Percentiles rank a stretch among this genome's conserved stretches.
phyloP scores from a whole-genome alignment of 2,329 filamentous ascomycete species.

The Hypoxylon sp. region DNA sequence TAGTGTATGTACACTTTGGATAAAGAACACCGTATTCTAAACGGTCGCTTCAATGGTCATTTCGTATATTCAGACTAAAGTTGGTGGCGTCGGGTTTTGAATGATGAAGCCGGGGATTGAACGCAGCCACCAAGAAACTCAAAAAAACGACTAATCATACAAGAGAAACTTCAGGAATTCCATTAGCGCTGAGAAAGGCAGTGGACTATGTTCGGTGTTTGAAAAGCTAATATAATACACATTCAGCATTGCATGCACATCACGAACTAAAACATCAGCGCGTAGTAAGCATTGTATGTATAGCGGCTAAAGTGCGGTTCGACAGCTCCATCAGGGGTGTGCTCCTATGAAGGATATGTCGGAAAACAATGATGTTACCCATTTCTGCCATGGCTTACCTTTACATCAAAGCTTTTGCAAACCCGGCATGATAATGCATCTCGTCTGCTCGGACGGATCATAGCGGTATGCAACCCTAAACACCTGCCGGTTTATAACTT shows the following conservation, averaged over 20 bases:
- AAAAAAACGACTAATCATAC: slow-evolving; percentile 26
- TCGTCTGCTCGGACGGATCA: slow-evolving; percentile 17
- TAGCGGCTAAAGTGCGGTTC: slow-evolving; percentile 38
- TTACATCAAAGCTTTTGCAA: slow-evolving; percentile 20
- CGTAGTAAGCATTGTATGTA: slow-evolving; percentile 42
- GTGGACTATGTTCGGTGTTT: slow-evolving; percentile 28
- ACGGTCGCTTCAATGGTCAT: slow-evolving; percentile 5
- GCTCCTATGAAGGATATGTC: slow-evolving; percentile 5
- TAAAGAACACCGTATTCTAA: slow-evolving; percentile 8
- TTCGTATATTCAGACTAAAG: slow-evolving; percentile 10
- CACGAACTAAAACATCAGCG: slow-evolving; percentile 28
- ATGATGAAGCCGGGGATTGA: slow-evolving; percentile 14
- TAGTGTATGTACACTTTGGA: slow-evolving; percentile 11
- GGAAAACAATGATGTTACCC: slow-evolving; percentile 24
- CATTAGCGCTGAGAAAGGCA: background rate
- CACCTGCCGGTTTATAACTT: slow-evolving; percentile 4
- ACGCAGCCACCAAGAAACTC: background rate
- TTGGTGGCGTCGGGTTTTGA: slow-evolving; percentile 25
- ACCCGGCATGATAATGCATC: slow-evolving; percentile 30
- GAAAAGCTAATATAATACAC: slow-evolving; percentile 29
- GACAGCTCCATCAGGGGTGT: slow-evolving; percentile 16
- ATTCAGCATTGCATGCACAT: slow-evolving; percentile 18
- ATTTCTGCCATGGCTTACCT: slow-evolving; percentile 16
- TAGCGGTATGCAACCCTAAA: slow-evolving; percentile 28
- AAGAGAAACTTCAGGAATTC: slow-evolving; percentile 12